A percentile compares a stretch with the other conserved stretches of the same genome.
Conservation (phyloP, 202 grass and related monocot genomes). For the Hordeum pubiflorum region DNA sequence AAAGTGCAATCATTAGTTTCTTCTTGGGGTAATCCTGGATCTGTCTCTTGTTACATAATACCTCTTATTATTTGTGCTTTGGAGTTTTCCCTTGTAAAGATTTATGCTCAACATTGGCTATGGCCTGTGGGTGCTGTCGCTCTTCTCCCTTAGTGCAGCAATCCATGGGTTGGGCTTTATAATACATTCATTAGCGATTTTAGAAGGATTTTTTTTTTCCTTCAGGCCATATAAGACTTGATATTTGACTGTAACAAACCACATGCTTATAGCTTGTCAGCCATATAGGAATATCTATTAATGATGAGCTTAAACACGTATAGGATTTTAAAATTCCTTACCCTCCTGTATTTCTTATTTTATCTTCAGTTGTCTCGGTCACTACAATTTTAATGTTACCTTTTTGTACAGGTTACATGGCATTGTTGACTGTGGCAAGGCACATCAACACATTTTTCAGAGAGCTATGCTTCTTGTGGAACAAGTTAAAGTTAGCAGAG, state of each 20-base stretch:
- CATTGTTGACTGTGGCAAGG: constrained; percentile 84
- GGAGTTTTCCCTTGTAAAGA: not conserved
- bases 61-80: not conserved
- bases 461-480: constrained; percentile 77
- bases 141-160: not conserved
- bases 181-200: not conserved
- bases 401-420: constrained; percentile 55
- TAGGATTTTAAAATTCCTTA: constrained; percentile 4
- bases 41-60: not conserved
- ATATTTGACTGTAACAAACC: not conserved
- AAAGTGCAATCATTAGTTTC: constrained; percentile 12
- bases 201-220: constrained; percentile 12
- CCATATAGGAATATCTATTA: not conserved
- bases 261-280: not conserved
- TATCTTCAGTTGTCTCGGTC: not conserved
- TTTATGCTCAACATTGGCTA: not conserved
- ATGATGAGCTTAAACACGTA: not conserved
- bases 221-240: not conserved
- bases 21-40: not conserved
- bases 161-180: not conserved
- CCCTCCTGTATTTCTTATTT: not conserved
- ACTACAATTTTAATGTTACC: not conserved
- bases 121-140: not conserved
- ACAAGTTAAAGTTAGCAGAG: constrained; percentile 80
- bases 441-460: constrained; percentile 65